Evolutionary conservation across 192 early-diverging fungal genomes (phyloP), one percentile per base, ranked within the genome.

Genomic region (Borealophlyctis nickersoniae): DNA sequence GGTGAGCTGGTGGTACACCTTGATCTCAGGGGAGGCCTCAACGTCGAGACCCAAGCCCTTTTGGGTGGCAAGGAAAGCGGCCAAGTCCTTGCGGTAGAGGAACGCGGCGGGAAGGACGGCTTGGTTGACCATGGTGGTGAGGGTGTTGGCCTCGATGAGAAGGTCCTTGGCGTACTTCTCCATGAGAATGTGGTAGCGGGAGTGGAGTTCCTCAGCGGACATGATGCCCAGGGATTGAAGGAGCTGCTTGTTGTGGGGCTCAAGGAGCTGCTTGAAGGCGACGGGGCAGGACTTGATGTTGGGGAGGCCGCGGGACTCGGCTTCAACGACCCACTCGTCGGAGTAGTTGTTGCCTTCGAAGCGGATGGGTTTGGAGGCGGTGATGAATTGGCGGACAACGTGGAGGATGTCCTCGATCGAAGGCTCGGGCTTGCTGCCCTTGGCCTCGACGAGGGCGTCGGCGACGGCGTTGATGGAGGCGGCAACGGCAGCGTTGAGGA

Each of bases 261-360:
- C 81, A 52, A 92, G 67, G 54, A 99, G 80, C 70, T 91, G 85
- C 55, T 80, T 73, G 83, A 94, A 97, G 49, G 96, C 96, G 68
- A 87, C 92, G 50, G 92, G 91, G 71, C 88, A 88, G 32, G 87
- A 83, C 73, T 80, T 84, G 81, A 99, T 96, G 86, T 96, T 99
- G 78, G 93, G 93, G 66, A 99, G 80, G 2, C 96, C 95, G 72
- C 96, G 93, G 71, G 83, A 87, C 70, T 85, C 91, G 33, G 96
- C 96, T 83, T 97, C 96, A 24, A 78, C 67, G 30, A 87, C 84
- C 96, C 96, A 99, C 54, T 87, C 90, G 45, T 91, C 89, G 49
- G 94, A 92, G 85, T 99, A 99, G 78, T 91, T 91, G 85, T 99
- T 94, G 68, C 91, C 94, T 78, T 99, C 96, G 72, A 99, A 99